phyloP scores from a whole-genome alignment of 2,329 filamentous ascomycete genomes.

The Fusarium beomiforme region DNA sequence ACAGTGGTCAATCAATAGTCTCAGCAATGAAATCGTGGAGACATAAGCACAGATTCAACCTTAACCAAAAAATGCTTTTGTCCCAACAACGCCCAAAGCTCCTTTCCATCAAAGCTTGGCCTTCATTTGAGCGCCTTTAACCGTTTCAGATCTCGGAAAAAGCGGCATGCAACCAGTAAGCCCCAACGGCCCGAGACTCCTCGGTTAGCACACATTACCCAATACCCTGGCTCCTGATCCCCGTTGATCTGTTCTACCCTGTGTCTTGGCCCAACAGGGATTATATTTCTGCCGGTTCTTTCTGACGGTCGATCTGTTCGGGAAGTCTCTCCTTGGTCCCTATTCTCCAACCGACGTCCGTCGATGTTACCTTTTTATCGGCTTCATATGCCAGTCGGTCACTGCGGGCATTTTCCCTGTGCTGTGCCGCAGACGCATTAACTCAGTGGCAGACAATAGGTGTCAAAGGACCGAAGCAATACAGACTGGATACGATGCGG shows the following conservation, averaged over 20 bases:
- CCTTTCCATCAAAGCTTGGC: neutral
- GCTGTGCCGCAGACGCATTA: conserved; percentile 2
- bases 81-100: neutral
- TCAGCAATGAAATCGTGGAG: neutral
- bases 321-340: conserved; percentile 3
- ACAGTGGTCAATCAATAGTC: fast-evolving
- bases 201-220: neutral
- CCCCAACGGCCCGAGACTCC: neutral
- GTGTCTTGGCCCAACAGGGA: neutral
- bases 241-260: neutral
- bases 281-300: neutral
- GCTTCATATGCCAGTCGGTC: neutral
- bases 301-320: neutral
- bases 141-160: neutral
- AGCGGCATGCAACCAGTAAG: neutral
- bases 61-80: neutral
- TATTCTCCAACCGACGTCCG: neutral
- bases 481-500: neutral
- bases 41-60: neutral
- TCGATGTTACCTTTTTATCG: neutral
- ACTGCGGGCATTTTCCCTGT: neutral
- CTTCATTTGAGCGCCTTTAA: neutral
- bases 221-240: neutral
- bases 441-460: neutral
- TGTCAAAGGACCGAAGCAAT: neutral